Evolutionary conservation across 1,139 yeast genomes (phyloP), one percentile per base, ranked within the genome.

Genomic region (Suhomyces guaymorum): DNA sequence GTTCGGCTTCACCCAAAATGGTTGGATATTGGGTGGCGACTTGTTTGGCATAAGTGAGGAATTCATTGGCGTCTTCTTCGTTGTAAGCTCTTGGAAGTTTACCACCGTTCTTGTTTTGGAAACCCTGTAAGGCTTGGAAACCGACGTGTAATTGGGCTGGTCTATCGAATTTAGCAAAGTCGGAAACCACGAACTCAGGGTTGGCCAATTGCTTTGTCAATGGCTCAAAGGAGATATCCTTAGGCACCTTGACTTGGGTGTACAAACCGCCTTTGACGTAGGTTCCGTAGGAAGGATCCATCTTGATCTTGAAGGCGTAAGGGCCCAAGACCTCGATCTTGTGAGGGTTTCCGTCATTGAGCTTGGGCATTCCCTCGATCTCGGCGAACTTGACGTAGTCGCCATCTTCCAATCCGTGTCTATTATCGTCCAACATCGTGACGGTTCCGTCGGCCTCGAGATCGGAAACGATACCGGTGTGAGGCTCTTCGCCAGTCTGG

Each of bases 401-500:
- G 13, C 97, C 97, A 59, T 88, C 96, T 65, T 89, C 88, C 39
- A 92, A 70, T 9, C 96, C 96, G 56, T 92, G 99, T 60, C 97
- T 81, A 43, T 78, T 81, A 48, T 89, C 97, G 55, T 86, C 96
- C 51, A 90, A 74, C 73, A 87, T 87, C 16, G 97, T 85, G 21
- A 92, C 96, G 4, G 90, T 82, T 35, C 98, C 98, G 53, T 87
- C 76, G n/a, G 70, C 58, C 54, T 89, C 96, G 44, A 92, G 82
- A 55, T 86, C 95, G 1, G 95, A 84, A 4, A 89, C 87, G 43
- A 86, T 85, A 26, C 98, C 98, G 4, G 80, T 59, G 32, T 71
- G 69, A 15, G 96, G 96, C 61, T 92, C 97, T 64, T 92, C 97
- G 32, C 98, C 99, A 33, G 84, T 87, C 30, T 80, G 75, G 57